These are phyloP conservation scores for Piper longum DNA, from an alignment of 164 flowering plant genomes.

Conservation along the genomic window DNA sequence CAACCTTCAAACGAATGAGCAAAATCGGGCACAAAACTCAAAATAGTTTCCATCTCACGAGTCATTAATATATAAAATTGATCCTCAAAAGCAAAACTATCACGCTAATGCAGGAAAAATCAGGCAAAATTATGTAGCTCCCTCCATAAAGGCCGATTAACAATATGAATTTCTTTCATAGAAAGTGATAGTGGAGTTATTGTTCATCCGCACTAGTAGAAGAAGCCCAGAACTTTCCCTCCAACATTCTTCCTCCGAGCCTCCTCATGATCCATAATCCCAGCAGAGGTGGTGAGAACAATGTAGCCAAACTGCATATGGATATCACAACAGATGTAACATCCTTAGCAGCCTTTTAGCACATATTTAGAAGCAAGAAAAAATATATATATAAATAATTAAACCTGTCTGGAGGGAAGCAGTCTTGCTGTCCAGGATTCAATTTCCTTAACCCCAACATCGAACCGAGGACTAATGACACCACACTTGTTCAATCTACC, in stretches of 20 bases:
- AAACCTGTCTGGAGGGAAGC: slow-evolving; percentile 27
- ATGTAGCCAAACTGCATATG: slow-evolving; percentile 25
- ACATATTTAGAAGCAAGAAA: too few relatives aligned
- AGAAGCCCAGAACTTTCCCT: slow-evolving; percentile 23
- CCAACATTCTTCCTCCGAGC: slow-evolving; percentile 29
- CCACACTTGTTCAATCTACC: slow-evolving; percentile 25
- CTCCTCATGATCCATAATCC: slow-evolving; percentile 34
- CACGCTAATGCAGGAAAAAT: too few relatives aligned
- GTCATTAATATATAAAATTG: not conserved
- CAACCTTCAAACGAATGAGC: not conserved
- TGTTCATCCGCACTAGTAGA: slow-evolving; percentile 8
- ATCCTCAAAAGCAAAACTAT: not conserved
- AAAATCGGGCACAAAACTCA: not conserved
- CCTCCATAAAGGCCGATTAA: too few relatives aligned
- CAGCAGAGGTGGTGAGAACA: slow-evolving; percentile 25
- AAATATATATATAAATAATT: not conserved
- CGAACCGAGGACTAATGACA: slow-evolving; percentile 25
- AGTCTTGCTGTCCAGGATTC: slow-evolving; percentile 25
- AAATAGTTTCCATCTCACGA: not conserved
- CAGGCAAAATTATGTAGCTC: too few relatives aligned
- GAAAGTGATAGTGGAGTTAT: too few relatives aligned
- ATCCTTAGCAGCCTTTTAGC: not conserved
- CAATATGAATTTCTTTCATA: too few relatives aligned
- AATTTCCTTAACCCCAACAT: slow-evolving; percentile 21
- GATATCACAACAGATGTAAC: not conserved